Percentiles rank a stretch among this genome's conserved stretches.
These are phyloP conservation scores for Puccinia hordei DNA, from an alignment of 1,284 basidiomycete genomes.

Conservation along the genomic window DNA sequence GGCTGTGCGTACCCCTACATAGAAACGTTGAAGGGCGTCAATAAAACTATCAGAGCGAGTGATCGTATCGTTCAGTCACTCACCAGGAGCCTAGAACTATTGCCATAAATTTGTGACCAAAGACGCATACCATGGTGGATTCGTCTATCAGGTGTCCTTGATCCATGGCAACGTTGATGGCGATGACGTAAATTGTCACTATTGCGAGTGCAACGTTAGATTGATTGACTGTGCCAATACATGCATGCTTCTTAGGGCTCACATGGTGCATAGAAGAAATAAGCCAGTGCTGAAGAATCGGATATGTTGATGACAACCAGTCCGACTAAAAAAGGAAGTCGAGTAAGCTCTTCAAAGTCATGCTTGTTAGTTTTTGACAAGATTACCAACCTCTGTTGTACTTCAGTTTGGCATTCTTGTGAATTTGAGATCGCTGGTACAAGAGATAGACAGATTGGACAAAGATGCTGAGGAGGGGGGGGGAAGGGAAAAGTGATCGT, in stretches of 20 bases:
- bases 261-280: conserved; percentile 7
- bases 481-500: neutral
- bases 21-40: neutral
- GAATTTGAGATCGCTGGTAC: neutral
- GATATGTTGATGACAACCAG: conserved; percentile 1
- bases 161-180: neutral
- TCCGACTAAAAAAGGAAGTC: neutral
- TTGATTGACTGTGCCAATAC: neutral
- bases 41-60: neutral
- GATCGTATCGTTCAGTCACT: neutral
- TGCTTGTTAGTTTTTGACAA: neutral
- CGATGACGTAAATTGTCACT: conserved; percentile 16
- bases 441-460: neutral
- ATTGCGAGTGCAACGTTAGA: neutral
- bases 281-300: neutral
- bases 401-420: neutral
- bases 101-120: conserved; percentile 14
- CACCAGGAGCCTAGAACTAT: conserved; percentile 5
- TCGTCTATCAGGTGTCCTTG: neutral
- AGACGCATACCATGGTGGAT: neutral
- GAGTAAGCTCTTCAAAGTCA: neutral
- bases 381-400: neutral
- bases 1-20: neutral
- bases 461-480: neutral
- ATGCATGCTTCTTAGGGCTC: neutral